Base-by-base conservation (phyloP, 495 filamentous ascomycete genomes). In the Podospora australis region DNA sequence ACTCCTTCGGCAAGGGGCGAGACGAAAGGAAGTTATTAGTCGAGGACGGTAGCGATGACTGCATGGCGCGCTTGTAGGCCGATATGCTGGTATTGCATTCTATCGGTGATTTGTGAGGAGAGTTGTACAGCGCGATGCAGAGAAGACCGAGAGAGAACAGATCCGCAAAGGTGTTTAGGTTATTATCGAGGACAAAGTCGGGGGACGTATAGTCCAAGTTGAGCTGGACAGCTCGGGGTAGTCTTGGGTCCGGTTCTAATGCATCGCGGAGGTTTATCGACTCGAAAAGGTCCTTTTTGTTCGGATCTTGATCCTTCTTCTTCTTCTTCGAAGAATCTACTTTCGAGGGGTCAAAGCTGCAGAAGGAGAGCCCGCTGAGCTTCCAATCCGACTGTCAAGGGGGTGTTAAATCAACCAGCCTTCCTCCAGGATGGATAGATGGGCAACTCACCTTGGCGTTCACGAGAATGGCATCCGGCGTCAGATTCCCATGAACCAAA, bases 381-480 rank as follows among this genome's bases (percentile, higher is more conserved):
- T 98, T 98, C 92, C 92, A 98, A 66, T 98, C 92, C 6, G 90
- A 95, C 82, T 88, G n/a, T n/a, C n/a, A n/a, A n/a, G n/a, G n/a
- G n/a, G n/a, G n/a, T n/a, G n/a, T n/a, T n/a, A n/a, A n/a, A n/a
- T n/a, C n/a, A n/a, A n/a, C n/a, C n/a, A n/a, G n/a, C n/a, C n/a
- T n/a, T n/a, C n/a, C n/a, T n/a, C n/a, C n/a, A n/a, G n/a, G n/a
- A n/a, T n/a, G n/a, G n/a, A n/a, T n/a, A n/a, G n/a, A n/a, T n/a
- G n/a, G n/a, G n/a, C n/a, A n/a, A n/a, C n/a, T n/a, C n/a, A n/a
- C n/a, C n/a, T n/a, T 98, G 13, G 86, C 81, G 70, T 98, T 98
- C 58, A 98, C 76, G 46, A 91, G 84, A 39, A 98, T 81, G n/a
- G 90, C 88, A 44, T 98, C 92, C 0, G 92, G 94, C 1, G 90